Base-by-base conservation (phyloP, 2,329 filamentous ascomycete species). In the Sphaerostilbella broomeana region DNA sequence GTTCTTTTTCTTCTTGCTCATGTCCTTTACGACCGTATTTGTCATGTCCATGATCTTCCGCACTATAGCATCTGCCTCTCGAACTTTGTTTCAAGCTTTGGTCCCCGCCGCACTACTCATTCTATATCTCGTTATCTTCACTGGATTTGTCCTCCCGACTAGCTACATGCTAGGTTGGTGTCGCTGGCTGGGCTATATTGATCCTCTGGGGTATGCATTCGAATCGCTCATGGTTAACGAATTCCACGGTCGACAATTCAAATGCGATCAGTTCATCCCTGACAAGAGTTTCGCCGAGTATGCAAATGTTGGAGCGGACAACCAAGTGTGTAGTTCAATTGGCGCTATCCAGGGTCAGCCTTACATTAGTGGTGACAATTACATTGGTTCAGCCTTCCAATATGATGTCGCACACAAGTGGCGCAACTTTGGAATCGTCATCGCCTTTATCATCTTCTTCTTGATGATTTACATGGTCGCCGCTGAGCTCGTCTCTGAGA, bases 11-110 rank as follows among this genome's bases (percentile, higher is more conserved):
- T 94, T 86, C 72, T 61, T 87, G 42, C 68, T 95, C 37, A 75
- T 90, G 55, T 82, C 79, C 3, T 86, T 90, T 62, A 58, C 73
- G 43, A 79, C 79, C 1, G 85, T 85, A 1, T 51, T 94, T 53
- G 72, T 76, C 47, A 92, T 92, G 84, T 88, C 83, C 33, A 89
- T 87, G 79, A 73, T 90, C 46, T 94, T 94, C 74, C 77, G 86
- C 35, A 83, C 79, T 6, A 85, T 94, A 47, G 86, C 75, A n/a
- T 81, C 84, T 1, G 65, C 81, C 2, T 88, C 86, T 4, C 72
- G 84, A 34, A 85, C 84, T 0, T 65, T 83, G 10, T 77, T 78
- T 10, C 75, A 80, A 52, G 76, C 77, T 49, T 71, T 81, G 62
- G 74, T 77, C 2, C 75, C 75, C 2, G 70, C 75, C 25, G 73